Percentiles rank a stretch among this genome's conserved stretches.
phyloP scores from a whole-genome alignment of 352 stramenopile species.

The Labyrinthula sp. region DNA sequence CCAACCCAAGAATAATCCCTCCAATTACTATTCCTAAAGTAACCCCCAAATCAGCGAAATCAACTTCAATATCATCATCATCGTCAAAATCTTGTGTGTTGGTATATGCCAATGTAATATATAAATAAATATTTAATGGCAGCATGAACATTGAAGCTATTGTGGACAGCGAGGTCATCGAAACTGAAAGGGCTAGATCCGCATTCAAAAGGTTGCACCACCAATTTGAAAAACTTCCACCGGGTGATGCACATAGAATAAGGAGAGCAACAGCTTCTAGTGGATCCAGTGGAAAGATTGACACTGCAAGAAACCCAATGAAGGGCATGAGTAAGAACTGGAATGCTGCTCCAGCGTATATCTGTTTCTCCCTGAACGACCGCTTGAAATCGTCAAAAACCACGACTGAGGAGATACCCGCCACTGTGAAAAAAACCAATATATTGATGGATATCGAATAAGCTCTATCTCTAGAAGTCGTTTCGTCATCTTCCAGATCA shows the following conservation, averaged over 20 bases:
- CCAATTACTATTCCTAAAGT: conserved; percentile 16
- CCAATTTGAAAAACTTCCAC: conserved; percentile 21
- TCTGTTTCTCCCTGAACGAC: conserved; percentile 4
- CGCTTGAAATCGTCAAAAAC: too few relatives aligned
- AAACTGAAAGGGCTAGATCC: conserved; percentile 16
- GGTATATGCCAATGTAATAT: conserved; percentile 18
- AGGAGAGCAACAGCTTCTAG: conserved; percentile 19
- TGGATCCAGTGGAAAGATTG: conserved; percentile 14
- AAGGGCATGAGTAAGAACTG: conserved; percentile 27
- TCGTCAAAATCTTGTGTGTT: conserved; percentile 10
- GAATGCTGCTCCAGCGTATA: conserved; percentile 17
- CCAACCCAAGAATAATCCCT: conserved; percentile 15
- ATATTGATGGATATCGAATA: too few relatives aligned
- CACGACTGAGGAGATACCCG: too few relatives aligned
- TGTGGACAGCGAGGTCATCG: conserved; percentile 19
- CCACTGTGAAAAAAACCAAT: too few relatives aligned
- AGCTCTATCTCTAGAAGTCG: too few relatives aligned
- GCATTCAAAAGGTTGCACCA: conserved; percentile 26
- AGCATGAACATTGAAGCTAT: conserved; percentile 13
- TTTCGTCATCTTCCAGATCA: too few relatives aligned
- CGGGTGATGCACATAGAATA: conserved; percentile 21
- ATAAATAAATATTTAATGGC: conserved; percentile 17
- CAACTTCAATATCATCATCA: conserved; percentile 12
- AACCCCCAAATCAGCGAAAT: conserved; percentile 7
- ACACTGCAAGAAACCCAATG: conserved; percentile 19